phyloP scores from a whole-genome alignment of 768 basidiomycete species.

The Xerocomellus amylosporus region DNA sequence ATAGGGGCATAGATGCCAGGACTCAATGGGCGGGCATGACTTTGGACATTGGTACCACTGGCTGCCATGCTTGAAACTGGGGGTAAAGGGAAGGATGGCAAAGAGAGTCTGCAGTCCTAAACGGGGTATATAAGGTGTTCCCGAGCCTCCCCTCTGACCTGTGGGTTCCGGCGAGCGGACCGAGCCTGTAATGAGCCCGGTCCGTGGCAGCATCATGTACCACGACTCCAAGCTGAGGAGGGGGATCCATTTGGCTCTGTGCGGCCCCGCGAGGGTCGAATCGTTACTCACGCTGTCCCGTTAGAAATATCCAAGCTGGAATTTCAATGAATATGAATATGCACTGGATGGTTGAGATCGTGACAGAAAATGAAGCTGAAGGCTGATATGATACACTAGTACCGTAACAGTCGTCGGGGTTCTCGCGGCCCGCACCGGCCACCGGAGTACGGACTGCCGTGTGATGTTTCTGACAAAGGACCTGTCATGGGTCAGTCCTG shows the following conservation, averaged over 20 bases:
- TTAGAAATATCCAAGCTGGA: not conserved
- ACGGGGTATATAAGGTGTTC: slow-evolving; percentile 12
- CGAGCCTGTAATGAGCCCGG: slow-evolving; percentile 5
- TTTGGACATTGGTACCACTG: slow-evolving; percentile 25
- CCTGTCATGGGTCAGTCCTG: no score
- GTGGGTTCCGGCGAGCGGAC: slow-evolving; percentile 4
- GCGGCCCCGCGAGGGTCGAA: not conserved
- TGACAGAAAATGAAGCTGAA: not conserved
- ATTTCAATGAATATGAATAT: not conserved
- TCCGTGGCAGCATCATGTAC: not conserved
- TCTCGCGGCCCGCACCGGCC: not conserved
- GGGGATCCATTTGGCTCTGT: not conserved
- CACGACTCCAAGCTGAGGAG: not conserved
- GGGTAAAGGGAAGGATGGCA: not conserved
- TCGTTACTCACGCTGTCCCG: not conserved
- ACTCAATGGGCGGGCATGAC: slow-evolving; percentile 50
- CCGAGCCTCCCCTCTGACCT: not conserved
- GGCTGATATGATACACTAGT: not conserved
- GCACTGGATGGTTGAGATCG: not conserved
- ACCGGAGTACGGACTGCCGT: not conserved
- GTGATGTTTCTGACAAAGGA: not conserved
- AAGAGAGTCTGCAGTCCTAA: not conserved
- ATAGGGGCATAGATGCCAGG: slow-evolving; percentile 85
- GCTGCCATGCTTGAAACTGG: slow-evolving; percentile 36
- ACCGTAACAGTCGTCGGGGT: not conserved